Evolutionary conservation across 108 stramenopile species (phyloP).

Genomic region (Cylindrotheca fusiformis): DNA sequence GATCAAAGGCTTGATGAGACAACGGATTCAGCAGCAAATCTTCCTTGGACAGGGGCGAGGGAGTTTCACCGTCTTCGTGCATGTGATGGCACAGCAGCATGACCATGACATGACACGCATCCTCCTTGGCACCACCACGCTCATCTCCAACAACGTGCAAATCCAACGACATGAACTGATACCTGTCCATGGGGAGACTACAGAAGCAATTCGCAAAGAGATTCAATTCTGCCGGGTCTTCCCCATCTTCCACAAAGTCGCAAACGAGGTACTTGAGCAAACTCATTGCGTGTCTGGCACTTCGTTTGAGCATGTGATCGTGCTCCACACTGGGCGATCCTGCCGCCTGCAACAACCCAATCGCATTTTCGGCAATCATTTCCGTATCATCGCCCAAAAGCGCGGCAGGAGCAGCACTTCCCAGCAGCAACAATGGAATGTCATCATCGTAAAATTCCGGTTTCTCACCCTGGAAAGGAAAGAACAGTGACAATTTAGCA

Average conservation of each 20-base stretch:
- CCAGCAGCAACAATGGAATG: slow-evolving; percentile 68
- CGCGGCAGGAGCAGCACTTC: slow-evolving; percentile 60
- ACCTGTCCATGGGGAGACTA: slow-evolving; percentile 48
- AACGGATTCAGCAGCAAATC: slow-evolving; percentile 50
- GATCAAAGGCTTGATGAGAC: slow-evolving; percentile 65
- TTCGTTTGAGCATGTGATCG: slow-evolving; percentile 70
- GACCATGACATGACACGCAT: slow-evolving; percentile 72
- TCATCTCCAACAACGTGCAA: slow-evolving; percentile 57
- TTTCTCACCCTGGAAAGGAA: slow-evolving; percentile 21
- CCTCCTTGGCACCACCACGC: slow-evolving; percentile 74
- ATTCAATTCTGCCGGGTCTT: slow-evolving; percentile 30
- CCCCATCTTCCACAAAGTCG: slow-evolving; percentile 60
- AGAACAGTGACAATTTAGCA: neutral
- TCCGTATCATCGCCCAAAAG: slow-evolving; percentile 62
- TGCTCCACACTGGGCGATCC: slow-evolving; percentile 66
- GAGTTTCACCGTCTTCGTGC: slow-evolving; percentile 64
- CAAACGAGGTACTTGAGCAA: slow-evolving; percentile 68
- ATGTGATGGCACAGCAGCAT: slow-evolving; percentile 65
- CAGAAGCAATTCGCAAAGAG: slow-evolving; percentile 68
- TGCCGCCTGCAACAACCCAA: slow-evolving; percentile 74
- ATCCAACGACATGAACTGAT: slow-evolving; percentile 57
- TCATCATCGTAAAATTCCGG: slow-evolving; percentile 92
- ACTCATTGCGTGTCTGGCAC: slow-evolving; percentile 69
- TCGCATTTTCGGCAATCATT: slow-evolving; percentile 24
- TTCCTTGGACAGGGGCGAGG: slow-evolving; percentile 46